phyloP scores from a whole-genome alignment of 2,329 filamentous ascomycete genomes.

The Curvularia hawaiiensis region DNA sequence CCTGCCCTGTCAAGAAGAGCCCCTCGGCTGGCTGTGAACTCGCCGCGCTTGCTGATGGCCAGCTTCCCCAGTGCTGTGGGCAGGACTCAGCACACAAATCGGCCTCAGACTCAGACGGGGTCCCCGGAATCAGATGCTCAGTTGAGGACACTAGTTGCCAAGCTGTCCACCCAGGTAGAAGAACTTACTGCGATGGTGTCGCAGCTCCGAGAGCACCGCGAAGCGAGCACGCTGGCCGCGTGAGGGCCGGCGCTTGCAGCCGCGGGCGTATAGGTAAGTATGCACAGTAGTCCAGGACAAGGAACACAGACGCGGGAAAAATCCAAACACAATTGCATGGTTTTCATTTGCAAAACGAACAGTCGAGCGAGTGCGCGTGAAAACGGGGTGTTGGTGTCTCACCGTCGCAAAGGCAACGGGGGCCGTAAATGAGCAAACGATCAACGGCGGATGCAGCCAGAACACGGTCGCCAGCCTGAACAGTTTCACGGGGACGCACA shows the following conservation, averaged over 20 bases:
- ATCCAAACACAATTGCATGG: slow-evolving; percentile 17
- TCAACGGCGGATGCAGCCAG: slow-evolving; percentile 22
- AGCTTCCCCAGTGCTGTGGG: slow-evolving; percentile 27
- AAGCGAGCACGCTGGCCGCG: slow-evolving; percentile 36
- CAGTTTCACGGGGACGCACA: slow-evolving; percentile 18
- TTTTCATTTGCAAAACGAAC: slow-evolving; percentile 14
- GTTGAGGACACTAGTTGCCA: slow-evolving; percentile 45
- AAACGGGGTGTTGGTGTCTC: slow-evolving; percentile 29
- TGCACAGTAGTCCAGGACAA: slow-evolving; percentile 15
- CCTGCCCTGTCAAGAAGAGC: slow-evolving; percentile 30
- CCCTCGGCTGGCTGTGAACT: slow-evolving; percentile 40
- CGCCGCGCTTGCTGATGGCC: slow-evolving; percentile 38
- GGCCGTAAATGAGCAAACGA: slow-evolving; percentile 18
- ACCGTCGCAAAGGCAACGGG: slow-evolving; percentile 17
- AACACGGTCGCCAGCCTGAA: slow-evolving; percentile 11
- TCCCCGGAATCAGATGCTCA: slow-evolving; percentile 38
- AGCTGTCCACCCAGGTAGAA: slow-evolving; percentile 47
- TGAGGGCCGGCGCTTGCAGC: slow-evolving; percentile 46
- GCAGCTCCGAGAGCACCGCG: slow-evolving; percentile 44
- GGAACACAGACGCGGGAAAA: slow-evolving; percentile 16
- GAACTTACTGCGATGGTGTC: slow-evolving; percentile 48
- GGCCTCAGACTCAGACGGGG: slow-evolving; percentile 32
- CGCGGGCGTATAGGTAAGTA: slow-evolving; percentile 20
- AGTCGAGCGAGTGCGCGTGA: slow-evolving; percentile 19
- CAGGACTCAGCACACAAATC: slow-evolving; percentile 22